Evolutionary conservation across 2,329 filamentous ascomycete species (phyloP).

Genomic region (Chalara sp.): DNA sequence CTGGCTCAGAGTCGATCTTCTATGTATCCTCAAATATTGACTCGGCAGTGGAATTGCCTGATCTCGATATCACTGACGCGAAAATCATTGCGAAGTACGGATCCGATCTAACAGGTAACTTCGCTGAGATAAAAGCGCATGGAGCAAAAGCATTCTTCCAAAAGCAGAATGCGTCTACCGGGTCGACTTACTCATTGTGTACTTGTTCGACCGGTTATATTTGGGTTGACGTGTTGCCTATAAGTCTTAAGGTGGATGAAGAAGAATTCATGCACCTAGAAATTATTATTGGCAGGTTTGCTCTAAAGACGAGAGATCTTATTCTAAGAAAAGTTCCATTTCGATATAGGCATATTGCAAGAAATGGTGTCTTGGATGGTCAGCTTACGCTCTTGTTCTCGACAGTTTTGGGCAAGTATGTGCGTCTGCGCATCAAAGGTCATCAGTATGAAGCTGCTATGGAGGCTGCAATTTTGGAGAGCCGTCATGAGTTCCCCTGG

Average conservation of each 20-base stretch:
- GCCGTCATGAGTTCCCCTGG: constrained; percentile 11
- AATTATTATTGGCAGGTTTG: constrained; percentile 22
- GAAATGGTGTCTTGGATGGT: constrained; percentile 7
- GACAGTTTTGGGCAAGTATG: constrained; percentile 19
- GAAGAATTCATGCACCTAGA: constrained; percentile 13
- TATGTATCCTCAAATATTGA: constrained; percentile 17
- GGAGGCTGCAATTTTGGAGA: constrained; percentile 16
- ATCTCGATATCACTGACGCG: constrained; percentile 19
- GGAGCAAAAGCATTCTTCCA: constrained; percentile 20
- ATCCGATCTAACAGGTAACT: constrained; percentile 20
- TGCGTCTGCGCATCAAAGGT: constrained; percentile 19
- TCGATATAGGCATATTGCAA: constrained; percentile 7
- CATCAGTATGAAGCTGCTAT: constrained; percentile 22
- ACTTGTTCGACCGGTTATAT: constrained; percentile 24
- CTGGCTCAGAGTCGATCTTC: constrained; percentile 10
- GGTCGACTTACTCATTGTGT: constrained; percentile 17
- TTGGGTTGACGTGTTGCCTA: constrained; percentile 14
- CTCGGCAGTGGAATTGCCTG: constrained; percentile 20
- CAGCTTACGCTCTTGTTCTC: constrained; percentile 17
- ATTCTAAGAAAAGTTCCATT: constrained; percentile 20
- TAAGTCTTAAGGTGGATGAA: not conserved
- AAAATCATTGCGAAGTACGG: constrained; percentile 21
- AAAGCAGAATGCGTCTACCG: constrained; percentile 17
- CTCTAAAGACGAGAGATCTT: constrained; percentile 17
- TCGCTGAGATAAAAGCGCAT: constrained; percentile 20